A percentile compares a stretch with the other conserved stretches of the same genome.
phyloP scores from a whole-genome alignment of 2,329 filamentous ascomycete species.

The Xylariaceae sp. region DNA sequence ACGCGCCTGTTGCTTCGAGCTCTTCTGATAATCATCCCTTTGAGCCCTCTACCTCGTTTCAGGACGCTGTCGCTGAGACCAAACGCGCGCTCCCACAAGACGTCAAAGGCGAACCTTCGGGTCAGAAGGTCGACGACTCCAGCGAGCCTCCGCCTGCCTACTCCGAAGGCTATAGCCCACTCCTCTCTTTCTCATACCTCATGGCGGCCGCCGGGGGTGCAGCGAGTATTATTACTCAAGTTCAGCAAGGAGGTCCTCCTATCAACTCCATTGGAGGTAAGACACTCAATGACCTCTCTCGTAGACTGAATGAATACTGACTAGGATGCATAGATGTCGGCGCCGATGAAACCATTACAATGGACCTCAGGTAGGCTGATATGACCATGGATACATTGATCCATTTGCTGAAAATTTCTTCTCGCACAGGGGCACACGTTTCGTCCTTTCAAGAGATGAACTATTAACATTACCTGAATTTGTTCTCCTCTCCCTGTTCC shows the following conservation, averaged over 20 bases:
- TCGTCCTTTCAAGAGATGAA: slow-evolving; percentile 93
- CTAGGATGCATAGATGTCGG: slow-evolving; percentile 66
- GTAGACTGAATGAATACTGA: background rate
- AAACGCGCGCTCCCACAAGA: slow-evolving; percentile 85
- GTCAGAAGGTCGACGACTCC: slow-evolving; percentile 73
- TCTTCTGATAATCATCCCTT: slow-evolving; percentile 47
- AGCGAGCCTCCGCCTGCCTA: slow-evolving; percentile 95
- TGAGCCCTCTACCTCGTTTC: slow-evolving; percentile 48
- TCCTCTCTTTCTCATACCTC: slow-evolving; percentile 91
- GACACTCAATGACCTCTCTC: slow-evolving; percentile 29
- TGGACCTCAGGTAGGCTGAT: slow-evolving; percentile 82
- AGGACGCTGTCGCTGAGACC: slow-evolving; percentile 71
- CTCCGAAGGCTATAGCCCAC: slow-evolving; percentile 90
- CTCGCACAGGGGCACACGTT: slow-evolving; percentile 77
- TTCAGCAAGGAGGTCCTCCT: slow-evolving; percentile 89
- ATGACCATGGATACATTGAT: background rate
- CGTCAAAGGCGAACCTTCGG: slow-evolving; percentile 76
- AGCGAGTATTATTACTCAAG: slow-evolving; percentile 98
- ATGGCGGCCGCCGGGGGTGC: slow-evolving; percentile 98
- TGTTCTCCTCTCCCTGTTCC: slow-evolving; percentile 94
- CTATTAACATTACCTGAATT: slow-evolving; percentile 96
- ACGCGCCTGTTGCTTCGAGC: slow-evolving; percentile 53
- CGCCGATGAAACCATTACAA: slow-evolving; percentile 91
- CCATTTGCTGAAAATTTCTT: slow-evolving; percentile 29
- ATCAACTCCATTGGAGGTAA: slow-evolving; percentile 88